Conservation (phyloP, 352 stramenopile genomes). For the Phytophthora nicotianae region DNA sequence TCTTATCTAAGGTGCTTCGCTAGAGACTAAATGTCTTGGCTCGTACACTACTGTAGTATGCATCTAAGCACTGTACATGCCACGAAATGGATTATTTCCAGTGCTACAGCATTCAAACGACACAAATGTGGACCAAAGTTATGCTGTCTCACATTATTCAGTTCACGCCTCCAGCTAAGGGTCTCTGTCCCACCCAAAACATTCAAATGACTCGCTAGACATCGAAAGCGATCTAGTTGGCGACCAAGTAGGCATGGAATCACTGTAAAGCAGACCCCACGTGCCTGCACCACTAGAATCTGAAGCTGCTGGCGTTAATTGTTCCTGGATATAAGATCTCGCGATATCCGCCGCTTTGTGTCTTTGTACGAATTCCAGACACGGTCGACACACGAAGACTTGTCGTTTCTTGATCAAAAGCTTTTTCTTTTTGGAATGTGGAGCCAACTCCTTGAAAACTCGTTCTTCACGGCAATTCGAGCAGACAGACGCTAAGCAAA, state of each 20-base stretch:
- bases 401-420: conserved; percentile 24
- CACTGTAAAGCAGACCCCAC: conserved; percentile 32
- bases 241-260: conserved; percentile 31
- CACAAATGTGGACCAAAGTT: conserved; percentile 5
- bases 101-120: not conserved
- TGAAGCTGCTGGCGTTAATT: conserved; percentile 32
- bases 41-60: no score
- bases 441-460: conserved; percentile 22
- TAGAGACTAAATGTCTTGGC: no score
- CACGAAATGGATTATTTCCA: not conserved
- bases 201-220: conserved; percentile 35
- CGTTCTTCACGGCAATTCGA: conserved; percentile 33
- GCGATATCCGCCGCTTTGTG: conserved; percentile 31
- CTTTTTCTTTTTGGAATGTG: conserved; percentile 26
- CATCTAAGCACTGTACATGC: not conserved
- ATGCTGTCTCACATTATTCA: conserved; percentile 15
- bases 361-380: conserved; percentile 28
- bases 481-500: conserved; percentile 33
- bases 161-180: conserved; percentile 1
- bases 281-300: conserved; percentile 19
- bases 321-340: conserved; percentile 11
- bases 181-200: conserved; percentile 19
- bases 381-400: conserved; percentile 32
- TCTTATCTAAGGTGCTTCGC: conserved; percentile 31
- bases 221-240: conserved; percentile 32